Evolutionary conservation across 768 basidiomycete species (phyloP).

Genomic region (Tylopilus rubrobrunneus): DNA sequence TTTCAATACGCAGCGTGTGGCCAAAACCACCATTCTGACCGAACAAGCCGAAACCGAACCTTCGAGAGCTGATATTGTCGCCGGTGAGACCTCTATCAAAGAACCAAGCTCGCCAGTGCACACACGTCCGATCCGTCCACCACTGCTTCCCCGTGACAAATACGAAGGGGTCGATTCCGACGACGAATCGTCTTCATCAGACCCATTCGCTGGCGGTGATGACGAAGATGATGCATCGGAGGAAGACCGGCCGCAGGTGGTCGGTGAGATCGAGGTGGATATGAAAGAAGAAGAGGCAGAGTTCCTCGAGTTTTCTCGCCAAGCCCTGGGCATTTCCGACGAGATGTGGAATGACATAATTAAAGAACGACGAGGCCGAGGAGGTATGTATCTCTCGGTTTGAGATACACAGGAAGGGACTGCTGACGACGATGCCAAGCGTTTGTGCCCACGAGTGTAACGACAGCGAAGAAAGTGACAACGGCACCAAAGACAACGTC

Average conservation of each 20-base stretch:
- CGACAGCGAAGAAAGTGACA: constrained; percentile 2
- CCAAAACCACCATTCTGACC: constrained; percentile 41
- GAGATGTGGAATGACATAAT: constrained; percentile 90
- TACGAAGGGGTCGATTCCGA: constrained; percentile 95
- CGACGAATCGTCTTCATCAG: constrained; percentile 75
- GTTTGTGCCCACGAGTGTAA: constrained; percentile 47
- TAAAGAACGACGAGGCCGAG: constrained; percentile 68
- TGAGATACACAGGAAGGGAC: not conserved
- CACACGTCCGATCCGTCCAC: constrained; percentile 59
- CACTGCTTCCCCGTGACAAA: constrained; percentile 75
- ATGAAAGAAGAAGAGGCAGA: constrained; percentile 94
- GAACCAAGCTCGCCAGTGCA: constrained; percentile 17
- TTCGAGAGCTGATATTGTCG: not conserved
- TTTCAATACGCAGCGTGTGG: constrained; percentile 69
- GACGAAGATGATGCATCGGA: constrained; percentile 60
- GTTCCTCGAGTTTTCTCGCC: constrained; percentile 91
- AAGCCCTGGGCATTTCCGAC: constrained; percentile 83
- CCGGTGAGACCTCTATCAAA: constrained; percentile 2
- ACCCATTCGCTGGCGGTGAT: constrained; percentile 34
- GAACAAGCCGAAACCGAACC: constrained; percentile 35
- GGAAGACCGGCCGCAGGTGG: constrained; percentile 78
- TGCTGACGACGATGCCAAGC: constrained; percentile 35
- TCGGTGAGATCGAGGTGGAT: constrained; percentile 82
- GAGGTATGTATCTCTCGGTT: constrained; percentile 54
- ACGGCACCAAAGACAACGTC: constrained; percentile 6